phyloP scores from a whole-genome alignment of 495 filamentous ascomycete species.

The Aspergillus wentii region DNA sequence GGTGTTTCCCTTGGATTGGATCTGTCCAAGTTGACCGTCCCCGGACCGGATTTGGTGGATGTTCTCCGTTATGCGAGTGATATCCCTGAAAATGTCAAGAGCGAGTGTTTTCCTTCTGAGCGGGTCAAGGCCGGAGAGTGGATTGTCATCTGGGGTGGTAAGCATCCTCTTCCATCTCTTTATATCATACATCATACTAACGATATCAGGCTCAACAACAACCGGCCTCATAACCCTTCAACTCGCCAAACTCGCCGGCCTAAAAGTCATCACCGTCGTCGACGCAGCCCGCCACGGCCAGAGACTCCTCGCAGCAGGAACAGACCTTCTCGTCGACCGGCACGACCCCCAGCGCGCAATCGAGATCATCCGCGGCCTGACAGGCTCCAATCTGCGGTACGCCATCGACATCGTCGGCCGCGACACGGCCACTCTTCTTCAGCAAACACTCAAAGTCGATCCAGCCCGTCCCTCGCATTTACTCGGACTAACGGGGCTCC shows the following conservation, averaged over 20 bases:
- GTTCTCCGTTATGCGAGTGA: slow-evolving; percentile 34
- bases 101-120: slow-evolving; percentile 50
- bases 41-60: slow-evolving; percentile 50
- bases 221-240: slow-evolving; percentile 57
- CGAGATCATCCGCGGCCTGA: slow-evolving; percentile 53
- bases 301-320: slow-evolving; percentile 44
- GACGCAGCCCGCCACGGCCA: slow-evolving; percentile 58
- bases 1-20: slow-evolving; percentile 60
- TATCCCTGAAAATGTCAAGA: slow-evolving; percentile 47
- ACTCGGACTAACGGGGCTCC: slow-evolving; percentile 57
- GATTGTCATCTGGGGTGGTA: slow-evolving; percentile 67
- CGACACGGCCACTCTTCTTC: slow-evolving; percentile 49
- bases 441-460: slow-evolving; percentile 39
- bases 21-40: slow-evolving; percentile 33
- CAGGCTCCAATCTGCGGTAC: slow-evolving; percentile 51
- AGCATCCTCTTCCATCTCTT: slow-evolving; percentile 8
- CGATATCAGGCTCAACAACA: slow-evolving; percentile 49
- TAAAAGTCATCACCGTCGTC: slow-evolving; percentile 53
- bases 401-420: slow-evolving; percentile 58
- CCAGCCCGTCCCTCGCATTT: slow-evolving; percentile 48
- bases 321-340: slow-evolving; percentile 59
- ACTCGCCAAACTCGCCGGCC: slow-evolving; percentile 53
- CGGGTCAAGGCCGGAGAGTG: slow-evolving; percentile 51
- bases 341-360: slow-evolving; percentile 54
- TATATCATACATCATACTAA: slow-evolving; percentile 1